Evolutionary conservation across 192 early-diverging fungal genomes (phyloP).

Genomic region (Coemansia sp.): DNA sequence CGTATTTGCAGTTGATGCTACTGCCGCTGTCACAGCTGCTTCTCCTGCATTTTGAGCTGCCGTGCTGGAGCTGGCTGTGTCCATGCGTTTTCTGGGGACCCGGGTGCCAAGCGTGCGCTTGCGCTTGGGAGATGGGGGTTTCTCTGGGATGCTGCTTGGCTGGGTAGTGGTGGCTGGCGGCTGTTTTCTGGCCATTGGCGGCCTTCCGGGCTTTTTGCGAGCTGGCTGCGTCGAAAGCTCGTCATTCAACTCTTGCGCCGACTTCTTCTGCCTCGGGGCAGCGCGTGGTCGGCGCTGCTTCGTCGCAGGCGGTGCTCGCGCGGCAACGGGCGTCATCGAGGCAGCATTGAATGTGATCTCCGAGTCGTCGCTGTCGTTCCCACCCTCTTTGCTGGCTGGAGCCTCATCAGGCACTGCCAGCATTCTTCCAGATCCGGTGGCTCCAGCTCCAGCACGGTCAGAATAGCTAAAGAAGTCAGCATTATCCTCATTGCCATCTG

Average conservation of each 20-base stretch:
- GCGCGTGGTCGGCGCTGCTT: constrained; percentile 5
- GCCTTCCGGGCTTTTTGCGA: constrained; percentile 18
- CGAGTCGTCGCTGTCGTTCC: constrained; percentile 46
- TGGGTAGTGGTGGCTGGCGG: background rate
- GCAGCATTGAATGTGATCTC: constrained; percentile 50
- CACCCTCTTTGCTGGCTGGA: constrained; percentile 4
- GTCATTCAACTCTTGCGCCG: constrained; percentile 31
- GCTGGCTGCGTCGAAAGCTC: constrained; percentile 44
- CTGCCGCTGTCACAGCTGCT: background rate
- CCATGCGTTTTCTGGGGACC: background rate
- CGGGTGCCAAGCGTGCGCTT: constrained; percentile 13
- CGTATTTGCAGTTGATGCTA: constrained; percentile 6
- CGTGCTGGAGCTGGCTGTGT: background rate
- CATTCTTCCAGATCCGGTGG: background rate
- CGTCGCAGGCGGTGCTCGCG: constrained; percentile 2
- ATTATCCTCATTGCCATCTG: constrained; percentile 14
- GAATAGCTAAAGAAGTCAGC: background rate
- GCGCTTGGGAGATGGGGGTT: constrained; percentile 13
- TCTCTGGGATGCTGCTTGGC: background rate
- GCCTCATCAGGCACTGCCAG: background rate
- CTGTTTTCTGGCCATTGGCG: constrained; percentile 2
- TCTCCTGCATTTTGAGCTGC: background rate
- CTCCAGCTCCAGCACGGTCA: background rate
- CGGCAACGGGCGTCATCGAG: constrained; percentile 13
- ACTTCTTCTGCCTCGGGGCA: constrained; percentile 20